These are phyloP conservation scores for Ceratocystis variospora DNA, from an alignment of 2,329 filamentous ascomycete species.

Conservation along the genomic window DNA sequence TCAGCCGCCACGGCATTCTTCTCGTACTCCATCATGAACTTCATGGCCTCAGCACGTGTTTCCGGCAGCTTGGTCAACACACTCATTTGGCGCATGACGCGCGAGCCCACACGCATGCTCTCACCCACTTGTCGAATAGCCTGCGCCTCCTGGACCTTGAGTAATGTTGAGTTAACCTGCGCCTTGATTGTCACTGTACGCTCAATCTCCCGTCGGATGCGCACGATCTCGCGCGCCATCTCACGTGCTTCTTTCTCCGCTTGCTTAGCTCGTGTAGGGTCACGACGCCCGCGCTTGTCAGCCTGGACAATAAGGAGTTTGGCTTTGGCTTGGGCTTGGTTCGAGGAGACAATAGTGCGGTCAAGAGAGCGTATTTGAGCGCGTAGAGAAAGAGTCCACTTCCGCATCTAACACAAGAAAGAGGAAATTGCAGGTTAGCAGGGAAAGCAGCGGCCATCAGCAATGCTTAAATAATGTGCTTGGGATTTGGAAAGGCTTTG, in stretches of 20 bases:
- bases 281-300: slow-evolving; percentile 65
- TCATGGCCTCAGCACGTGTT: slow-evolving; percentile 71
- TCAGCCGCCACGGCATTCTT: slow-evolving; percentile 96
- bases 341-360: slow-evolving; percentile 72
- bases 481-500: background rate
- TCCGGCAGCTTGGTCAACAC: slow-evolving; percentile 70
- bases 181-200: slow-evolving; percentile 78
- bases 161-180: slow-evolving; percentile 81
- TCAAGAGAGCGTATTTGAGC: slow-evolving; percentile 87
- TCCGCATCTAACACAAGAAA: slow-evolving; percentile 55
- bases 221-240: slow-evolving; percentile 78
- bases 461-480: background rate
- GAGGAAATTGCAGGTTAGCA: background rate
- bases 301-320: slow-evolving; percentile 73
- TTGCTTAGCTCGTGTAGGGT: slow-evolving; percentile 64
- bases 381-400: slow-evolving; percentile 85
- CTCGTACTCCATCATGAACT: slow-evolving; percentile 74
- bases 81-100: slow-evolving; percentile 97
- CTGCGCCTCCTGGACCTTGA: slow-evolving; percentile 97
- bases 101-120: slow-evolving; percentile 69
- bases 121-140: slow-evolving; percentile 92
- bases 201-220: slow-evolving; percentile 58
- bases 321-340: slow-evolving; percentile 68
- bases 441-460: background rate
- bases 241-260: slow-evolving; percentile 70